Base-by-base conservation (phyloP, 169 alveolate species). In the Eimeria necatrix region DNA sequence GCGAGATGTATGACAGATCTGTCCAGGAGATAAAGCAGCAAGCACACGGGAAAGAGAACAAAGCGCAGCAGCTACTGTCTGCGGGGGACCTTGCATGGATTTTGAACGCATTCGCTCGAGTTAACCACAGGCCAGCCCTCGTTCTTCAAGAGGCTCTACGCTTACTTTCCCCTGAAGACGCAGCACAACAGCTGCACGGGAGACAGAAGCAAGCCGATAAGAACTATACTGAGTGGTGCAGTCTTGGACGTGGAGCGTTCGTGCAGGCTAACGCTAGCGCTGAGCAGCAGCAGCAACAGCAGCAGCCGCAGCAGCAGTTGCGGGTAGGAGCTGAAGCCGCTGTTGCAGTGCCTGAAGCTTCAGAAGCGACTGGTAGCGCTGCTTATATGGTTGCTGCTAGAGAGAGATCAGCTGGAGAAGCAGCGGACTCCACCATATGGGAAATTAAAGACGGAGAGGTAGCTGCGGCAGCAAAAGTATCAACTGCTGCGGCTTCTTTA, bases 231-330 rank as follows among this genome's bases (percentile, higher is more conserved):
- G 52, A 10, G 22, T 4, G 91, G 46, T 4, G 91, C 74, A 6
- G 3, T 6, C 91, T 53, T 32, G 74, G 70, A 3, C 91, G 91
- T 22, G 53, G 12, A 12, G 74, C 70, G 18, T 56, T 53, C n/a
- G 73, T 51, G 52, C 26, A 51, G 53, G 22, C 1, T 12, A 18
- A 41, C 53, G 52, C 22, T 2, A 24, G 24, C 6, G 9, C n/a
- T 6, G 52, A 14, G 7, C 91, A 22, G 53, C 91, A 53, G 91
- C 74, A 81, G 91, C 91, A 53, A 9, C 91, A 18, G 53, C 24
- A 49, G 24, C 70, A 18, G 91, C 91, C 16, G 91, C 74, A 53
- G 51, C 70, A 52, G 48, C 52, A 81, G 91, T 51, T 16, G 24
- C 41, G 8, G 14, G 26, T 9, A 46, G 59, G 14, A 6, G 18